These are phyloP conservation scores for Aureobasidium mangrovei DNA, from an alignment of 2,329 filamentous ascomycete genomes.

Conservation along the genomic window DNA sequence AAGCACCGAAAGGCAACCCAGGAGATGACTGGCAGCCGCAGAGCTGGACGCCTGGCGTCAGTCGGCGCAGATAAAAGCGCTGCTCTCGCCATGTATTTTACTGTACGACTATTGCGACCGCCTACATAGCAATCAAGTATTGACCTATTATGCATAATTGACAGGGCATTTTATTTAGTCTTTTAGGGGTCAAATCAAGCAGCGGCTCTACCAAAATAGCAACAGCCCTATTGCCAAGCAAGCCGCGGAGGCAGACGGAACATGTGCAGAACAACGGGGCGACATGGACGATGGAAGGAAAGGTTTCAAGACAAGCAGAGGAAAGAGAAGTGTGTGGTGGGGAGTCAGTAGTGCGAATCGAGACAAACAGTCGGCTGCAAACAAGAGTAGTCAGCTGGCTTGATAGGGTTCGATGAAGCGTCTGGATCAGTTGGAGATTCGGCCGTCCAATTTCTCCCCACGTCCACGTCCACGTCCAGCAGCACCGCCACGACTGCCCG, in stretches of 20 bases:
- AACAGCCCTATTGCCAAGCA: constrained; percentile 5
- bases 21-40: constrained; percentile 41
- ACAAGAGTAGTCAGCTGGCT: not conserved
- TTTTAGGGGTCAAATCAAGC: not conserved
- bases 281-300: not conserved
- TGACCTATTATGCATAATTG: not conserved
- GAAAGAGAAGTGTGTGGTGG: not conserved
- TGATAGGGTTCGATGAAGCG: not conserved
- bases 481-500: constrained; percentile 2
- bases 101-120: constrained; percentile 4
- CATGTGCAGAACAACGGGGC: not conserved
- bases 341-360: not conserved
- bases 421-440: not conserved
- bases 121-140: not conserved
- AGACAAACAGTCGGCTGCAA: not conserved
- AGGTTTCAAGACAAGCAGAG: not conserved
- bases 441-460: not conserved
- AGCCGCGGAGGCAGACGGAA: constrained; percentile 5
- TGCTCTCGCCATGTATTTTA: not conserved
- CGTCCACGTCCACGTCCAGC: not conserved
- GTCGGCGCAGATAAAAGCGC: constrained; percentile 23
- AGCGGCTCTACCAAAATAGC: constrained; percentile 1
- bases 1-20: constrained; percentile 29
- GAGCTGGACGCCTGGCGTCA: constrained; percentile 35
- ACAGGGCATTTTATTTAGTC: no score